Evolutionary conservation across 495 filamentous ascomycete species (phyloP), one percentile per base, ranked within the genome.

Genomic region (Talaromyces stipitatus): DNA sequence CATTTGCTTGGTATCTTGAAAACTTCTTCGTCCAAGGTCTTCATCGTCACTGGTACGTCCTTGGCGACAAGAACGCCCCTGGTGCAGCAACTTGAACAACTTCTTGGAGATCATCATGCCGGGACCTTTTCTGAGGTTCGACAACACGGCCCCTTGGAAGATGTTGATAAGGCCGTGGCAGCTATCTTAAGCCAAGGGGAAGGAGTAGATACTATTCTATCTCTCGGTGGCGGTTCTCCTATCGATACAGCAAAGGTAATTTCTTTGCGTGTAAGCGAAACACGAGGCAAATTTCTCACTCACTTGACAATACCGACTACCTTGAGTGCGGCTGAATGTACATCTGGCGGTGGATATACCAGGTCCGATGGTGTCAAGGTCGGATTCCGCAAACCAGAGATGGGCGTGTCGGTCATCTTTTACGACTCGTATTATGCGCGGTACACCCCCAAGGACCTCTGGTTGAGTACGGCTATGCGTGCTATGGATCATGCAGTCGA

Each of bases 231-330:
- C 24, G 77, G 78, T 41, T 69, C 62, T 29, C 76, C 77, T 2
- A 80, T 80, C 54, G 77, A 79, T 55, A 66, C 66, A 4, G 68
- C 73, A 11, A 79, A 80, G 62, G 73, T 71, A 2, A 72, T 79
- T 26, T 72, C 67, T 12, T 69, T 73, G 59, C 22, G 23, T 8
- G 27, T 16, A 5, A 29, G n/a, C 7, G 14, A n/a, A 1, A 7
- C 22, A 4, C 14, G 16, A 23, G 47, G 47, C 11, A 18, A 2
- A 6, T 27, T 50, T 27, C 32, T 36, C 12, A 64, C 66, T 54
- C 76, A 78, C 54, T 73, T 80, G 50, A 32, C 78, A 10, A 75
- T 80, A 24, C 78, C 77, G 2, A 80, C 78, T 0, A 80, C 78
- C 0, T 61, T 80, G 23, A 72, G 67, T 28, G 77, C 77, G 2